Conservation (phyloP, 225 moss, liverwort and hornwort genomes). For the Marchantia paleacea region DNA sequence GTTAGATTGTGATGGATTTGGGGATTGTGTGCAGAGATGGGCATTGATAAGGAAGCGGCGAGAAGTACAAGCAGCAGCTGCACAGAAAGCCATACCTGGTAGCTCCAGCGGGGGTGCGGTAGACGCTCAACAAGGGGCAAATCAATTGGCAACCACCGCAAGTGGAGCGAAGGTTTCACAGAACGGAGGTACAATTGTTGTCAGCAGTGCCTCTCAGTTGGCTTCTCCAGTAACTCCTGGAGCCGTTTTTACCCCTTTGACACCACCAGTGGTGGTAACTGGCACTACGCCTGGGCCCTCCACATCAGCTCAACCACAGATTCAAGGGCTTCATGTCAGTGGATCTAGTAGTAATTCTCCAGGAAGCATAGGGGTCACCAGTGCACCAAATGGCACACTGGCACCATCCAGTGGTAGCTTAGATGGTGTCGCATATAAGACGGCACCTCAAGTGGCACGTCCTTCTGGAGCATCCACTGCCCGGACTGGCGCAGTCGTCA, state of each 20-base stretch:
- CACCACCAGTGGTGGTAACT: conserved; percentile 1
- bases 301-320: conserved; percentile 32
- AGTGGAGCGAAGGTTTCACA: conserved; percentile 14
- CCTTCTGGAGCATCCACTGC: conserved; percentile 13
- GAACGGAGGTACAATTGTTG: conserved; percentile 18
- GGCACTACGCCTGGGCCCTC: conserved; percentile 26
- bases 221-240: conserved; percentile 2
- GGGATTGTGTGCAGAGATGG: conserved; percentile 66
- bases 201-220: conserved; percentile 5
- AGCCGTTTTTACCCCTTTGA: conserved; percentile 4
- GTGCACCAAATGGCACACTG: conserved; percentile 23
- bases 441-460: conserved; percentile 4
- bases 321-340: conserved; percentile 30
- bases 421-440: conserved; percentile 25
- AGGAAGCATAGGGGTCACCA: conserved; percentile 33
- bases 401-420: conserved; percentile 6
- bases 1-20: too few species aligned
- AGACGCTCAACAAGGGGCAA: conserved; percentile 40
- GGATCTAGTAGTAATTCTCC: conserved; percentile 29
- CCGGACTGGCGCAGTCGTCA: conserved; percentile 10
- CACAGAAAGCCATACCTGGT: conserved; percentile 48
- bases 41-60: conserved; percentile 85
- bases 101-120: conserved; percentile 37
- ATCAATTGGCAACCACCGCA: conserved; percentile 16
- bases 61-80: conserved; percentile 68